Evolutionary conservation across 2,329 filamentous ascomycete genomes (phyloP).

Genomic region (Diaporthe aspalathi): DNA sequence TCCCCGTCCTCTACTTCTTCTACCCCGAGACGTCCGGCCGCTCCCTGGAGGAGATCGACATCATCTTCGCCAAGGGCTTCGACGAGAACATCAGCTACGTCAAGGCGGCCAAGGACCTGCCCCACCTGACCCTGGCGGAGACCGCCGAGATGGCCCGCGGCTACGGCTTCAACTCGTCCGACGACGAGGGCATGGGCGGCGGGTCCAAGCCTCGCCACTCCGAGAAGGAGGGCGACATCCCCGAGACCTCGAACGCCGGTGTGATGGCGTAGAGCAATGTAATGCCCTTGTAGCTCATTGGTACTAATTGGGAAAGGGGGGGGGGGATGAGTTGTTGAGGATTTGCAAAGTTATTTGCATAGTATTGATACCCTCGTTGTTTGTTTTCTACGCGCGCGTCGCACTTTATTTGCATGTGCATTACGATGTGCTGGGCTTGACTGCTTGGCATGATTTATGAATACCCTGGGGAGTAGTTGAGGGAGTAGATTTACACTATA

Average conservation of each 20-base stretch:
- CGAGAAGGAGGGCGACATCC: slow-evolving; percentile 34
- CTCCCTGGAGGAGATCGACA: slow-evolving; percentile 72
- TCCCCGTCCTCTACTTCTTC: slow-evolving; percentile 62
- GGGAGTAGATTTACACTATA: slow-evolving; percentile 1
- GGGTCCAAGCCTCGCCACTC: slow-evolving; percentile 22
- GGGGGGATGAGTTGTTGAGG: neutral
- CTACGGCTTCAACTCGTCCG: slow-evolving; percentile 36
- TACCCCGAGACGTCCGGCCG: slow-evolving; percentile 60
- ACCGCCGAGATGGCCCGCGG: slow-evolving; percentile 36
- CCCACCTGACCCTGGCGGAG: slow-evolving; percentile 34
- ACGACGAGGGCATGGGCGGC: slow-evolving; percentile 32
- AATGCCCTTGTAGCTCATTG: neutral
- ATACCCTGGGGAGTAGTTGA: slow-evolving; percentile 27
- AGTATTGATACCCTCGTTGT: slow-evolving; percentile 34
- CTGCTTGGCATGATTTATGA: slow-evolving; percentile 34
- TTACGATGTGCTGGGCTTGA: slow-evolving; percentile 23
- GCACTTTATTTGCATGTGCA: slow-evolving; percentile 19
- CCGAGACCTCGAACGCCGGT: slow-evolving; percentile 20
- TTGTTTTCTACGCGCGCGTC: slow-evolving; percentile 21
- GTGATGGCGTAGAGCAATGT: slow-evolving; percentile 32
- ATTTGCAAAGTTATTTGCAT: slow-evolving; percentile 18
- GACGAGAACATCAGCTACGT: slow-evolving; percentile 37
- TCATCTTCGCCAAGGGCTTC: slow-evolving; percentile 45
- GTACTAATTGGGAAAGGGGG: neutral
- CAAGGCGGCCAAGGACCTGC: slow-evolving; percentile 34